Evolutionary conservation across 2,329 filamentous ascomycete species (phyloP).

Genomic region (Zymoseptoria crescenta): DNA sequence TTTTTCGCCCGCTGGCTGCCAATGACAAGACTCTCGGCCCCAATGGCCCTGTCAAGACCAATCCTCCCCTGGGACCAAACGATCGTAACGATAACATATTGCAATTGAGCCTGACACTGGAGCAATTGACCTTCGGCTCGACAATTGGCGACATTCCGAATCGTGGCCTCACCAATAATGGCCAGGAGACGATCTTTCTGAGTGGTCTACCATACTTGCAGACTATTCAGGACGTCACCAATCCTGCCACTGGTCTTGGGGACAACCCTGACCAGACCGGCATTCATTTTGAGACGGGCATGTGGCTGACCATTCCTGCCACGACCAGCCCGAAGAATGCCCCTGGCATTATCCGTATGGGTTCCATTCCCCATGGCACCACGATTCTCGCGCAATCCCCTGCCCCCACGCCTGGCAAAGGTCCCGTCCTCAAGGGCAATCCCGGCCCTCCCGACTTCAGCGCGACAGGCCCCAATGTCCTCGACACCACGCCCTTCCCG

Average conservation of each 20-base stretch:
- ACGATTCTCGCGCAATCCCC: constrained; percentile 37
- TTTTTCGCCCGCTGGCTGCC: constrained; percentile 32
- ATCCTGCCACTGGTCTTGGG: constrained; percentile 17
- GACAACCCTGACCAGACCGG: constrained; percentile 18
- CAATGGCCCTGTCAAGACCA: too few relatives aligned
- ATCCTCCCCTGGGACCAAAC: too few relatives aligned
- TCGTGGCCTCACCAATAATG: constrained; percentile 25
- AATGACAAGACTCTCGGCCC: too few relatives aligned
- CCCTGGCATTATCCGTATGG: constrained; percentile 29
- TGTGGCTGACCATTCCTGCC: constrained; percentile 35
- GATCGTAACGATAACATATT: constrained; percentile 26
- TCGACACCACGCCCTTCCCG: constrained; percentile 25
- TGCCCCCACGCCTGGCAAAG: neutral
- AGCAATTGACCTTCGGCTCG: constrained; percentile 28
- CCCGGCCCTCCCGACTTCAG: constrained; percentile 8
- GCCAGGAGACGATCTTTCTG: constrained; percentile 32
- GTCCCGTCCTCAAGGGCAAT: neutral
- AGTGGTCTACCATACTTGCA: constrained; percentile 34
- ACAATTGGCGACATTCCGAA: constrained; percentile 33
- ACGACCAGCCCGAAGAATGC: neutral
- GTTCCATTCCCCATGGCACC: constrained; percentile 38
- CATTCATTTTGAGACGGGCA: constrained; percentile 38
- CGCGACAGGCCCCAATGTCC: constrained; percentile 14
- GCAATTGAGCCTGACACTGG: constrained; percentile 35
- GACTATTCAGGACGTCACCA: constrained; percentile 30